Evolutionary conservation across 768 basidiomycete genomes (phyloP), one percentile per base, ranked within the genome.

Genomic region (Boletus insuetus): DNA sequence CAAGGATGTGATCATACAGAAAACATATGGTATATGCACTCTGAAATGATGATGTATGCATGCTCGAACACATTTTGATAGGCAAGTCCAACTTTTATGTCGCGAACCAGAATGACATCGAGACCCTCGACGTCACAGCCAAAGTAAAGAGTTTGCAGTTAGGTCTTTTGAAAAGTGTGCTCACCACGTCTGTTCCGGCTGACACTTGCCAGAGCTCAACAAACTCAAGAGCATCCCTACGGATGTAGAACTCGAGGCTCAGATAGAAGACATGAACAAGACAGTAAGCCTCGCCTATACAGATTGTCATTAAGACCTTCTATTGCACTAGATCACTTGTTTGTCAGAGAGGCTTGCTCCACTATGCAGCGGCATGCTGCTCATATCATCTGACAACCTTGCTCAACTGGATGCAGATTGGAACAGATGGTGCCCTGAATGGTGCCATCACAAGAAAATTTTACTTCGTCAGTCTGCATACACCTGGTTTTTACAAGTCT

Each of bases 61-160:
- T 11, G 43, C 43, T 19, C 16, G 38, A 38, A 50, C 41, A n/a
- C 17, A 5, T 47, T n/a, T 26, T 42, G 45, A 41, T 11, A 92
- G 91, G 89, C 11, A 93, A 97, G 71, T 87, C 85, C 3, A 86
- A 85, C 0, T 88, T 95, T 68, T 97, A 92, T 64, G 91, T 94
- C 13, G 83, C 83, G 35, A 94, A 94, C 58, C 89, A 96, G 73
- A 79, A 79, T 16, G 84, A 83, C 26, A 77, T 91, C 49, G 81
- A 85, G 29, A 77, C 83, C 24, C 77, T 92, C 50, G 81, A 85
- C 0, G 64, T 85, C 16, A 69, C 75, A 2, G 70, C 74, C 3
- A 79, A 86, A 60, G 72, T 85, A 46, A 84, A 83, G 72, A 58
- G 69, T 46, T 61, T 75, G n/a, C 58, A 66, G 47, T 49, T 60